These are phyloP conservation scores for Hanseniaspora lindneri DNA, from an alignment of 805 yeast genomes.

Conservation along the genomic window DNA sequence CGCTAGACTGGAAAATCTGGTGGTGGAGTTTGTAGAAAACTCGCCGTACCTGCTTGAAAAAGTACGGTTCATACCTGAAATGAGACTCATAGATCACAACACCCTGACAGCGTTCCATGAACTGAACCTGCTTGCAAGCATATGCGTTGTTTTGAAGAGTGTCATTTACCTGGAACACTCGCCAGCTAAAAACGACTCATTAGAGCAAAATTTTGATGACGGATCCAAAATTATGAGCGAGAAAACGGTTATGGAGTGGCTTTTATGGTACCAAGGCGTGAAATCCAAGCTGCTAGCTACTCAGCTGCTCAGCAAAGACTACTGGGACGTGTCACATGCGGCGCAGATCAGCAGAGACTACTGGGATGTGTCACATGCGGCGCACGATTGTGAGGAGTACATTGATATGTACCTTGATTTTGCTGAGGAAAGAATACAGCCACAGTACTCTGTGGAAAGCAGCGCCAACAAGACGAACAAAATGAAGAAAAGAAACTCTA, in stretches of 20 bases:
- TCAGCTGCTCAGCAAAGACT: neutral
- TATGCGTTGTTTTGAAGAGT: neutral
- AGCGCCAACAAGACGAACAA: neutral
- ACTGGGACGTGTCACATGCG: neutral
- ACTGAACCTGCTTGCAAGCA: neutral
- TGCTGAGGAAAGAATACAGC: slow-evolving; percentile 4
- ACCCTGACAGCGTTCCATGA: slow-evolving; percentile 5
- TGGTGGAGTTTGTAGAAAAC: neutral
- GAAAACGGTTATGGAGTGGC: neutral
- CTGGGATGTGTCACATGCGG: neutral
- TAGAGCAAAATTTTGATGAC: slow-evolving; percentile 1
- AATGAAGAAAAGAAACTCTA: slow-evolving; percentile 5
- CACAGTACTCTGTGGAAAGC: neutral
- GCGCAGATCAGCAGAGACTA: neutral
- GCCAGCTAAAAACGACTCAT: neutral
- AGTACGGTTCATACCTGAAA: neutral
- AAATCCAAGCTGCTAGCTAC: neutral
- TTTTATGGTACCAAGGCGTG: neutral
- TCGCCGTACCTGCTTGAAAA: neutral
- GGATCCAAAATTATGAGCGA: slow-evolving; percentile 6
- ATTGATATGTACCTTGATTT: slow-evolving; percentile 8
- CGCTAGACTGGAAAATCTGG: neutral
- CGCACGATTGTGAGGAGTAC: neutral
- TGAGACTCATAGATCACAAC: slow-evolving; percentile 7
- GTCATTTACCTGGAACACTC: slow-evolving; percentile 1